Conservation (phyloP, 192 early-diverging fungal species). For the Podila verticillata region DNA sequence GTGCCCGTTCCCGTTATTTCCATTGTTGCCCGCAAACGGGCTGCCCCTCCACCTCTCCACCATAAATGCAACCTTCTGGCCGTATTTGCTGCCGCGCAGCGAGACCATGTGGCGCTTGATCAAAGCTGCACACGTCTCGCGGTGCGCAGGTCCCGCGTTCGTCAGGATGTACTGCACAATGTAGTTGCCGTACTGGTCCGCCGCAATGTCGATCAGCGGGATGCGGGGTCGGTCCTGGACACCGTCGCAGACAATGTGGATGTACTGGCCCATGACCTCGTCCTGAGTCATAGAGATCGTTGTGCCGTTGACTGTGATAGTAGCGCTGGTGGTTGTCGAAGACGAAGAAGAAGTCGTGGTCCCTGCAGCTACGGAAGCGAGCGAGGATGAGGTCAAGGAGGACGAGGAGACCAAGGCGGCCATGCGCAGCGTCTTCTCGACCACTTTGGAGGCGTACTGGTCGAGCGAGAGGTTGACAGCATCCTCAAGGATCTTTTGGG, state of each 20-base stretch:
- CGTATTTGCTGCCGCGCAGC: constrained; percentile 76
- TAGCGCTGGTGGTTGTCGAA: neutral
- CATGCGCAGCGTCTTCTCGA: constrained; percentile 73
- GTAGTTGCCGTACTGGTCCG: constrained; percentile 84
- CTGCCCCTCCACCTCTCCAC: constrained; percentile 40
- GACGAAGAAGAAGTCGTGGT: neutral
- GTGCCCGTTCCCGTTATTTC: neutral
- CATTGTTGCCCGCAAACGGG: constrained; percentile 13
- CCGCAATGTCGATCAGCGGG: constrained; percentile 74
- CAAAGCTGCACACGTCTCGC: constrained; percentile 63
- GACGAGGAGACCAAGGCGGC: constrained; percentile 7
- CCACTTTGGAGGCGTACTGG: constrained; percentile 82
- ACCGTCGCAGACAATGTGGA: constrained; percentile 40
- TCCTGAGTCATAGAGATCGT: constrained; percentile 37
- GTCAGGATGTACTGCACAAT: constrained; percentile 79
- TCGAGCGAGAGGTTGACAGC: constrained; percentile 70
- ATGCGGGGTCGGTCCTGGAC: constrained; percentile 50
- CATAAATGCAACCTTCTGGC: constrained; percentile 65
- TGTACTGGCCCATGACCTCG: constrained; percentile 41
- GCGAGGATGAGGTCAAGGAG: neutral
- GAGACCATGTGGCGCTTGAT: constrained; percentile 75
- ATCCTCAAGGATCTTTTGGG: constrained; percentile 57
- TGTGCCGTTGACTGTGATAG: constrained; percentile 16
- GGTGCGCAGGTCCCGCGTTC: constrained; percentile 64
- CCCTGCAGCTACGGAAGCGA: neutral